These are phyloP conservation scores for Zizania palustris DNA, from an alignment of 202 grass and related monocot genomes.

Conservation along the genomic window DNA sequence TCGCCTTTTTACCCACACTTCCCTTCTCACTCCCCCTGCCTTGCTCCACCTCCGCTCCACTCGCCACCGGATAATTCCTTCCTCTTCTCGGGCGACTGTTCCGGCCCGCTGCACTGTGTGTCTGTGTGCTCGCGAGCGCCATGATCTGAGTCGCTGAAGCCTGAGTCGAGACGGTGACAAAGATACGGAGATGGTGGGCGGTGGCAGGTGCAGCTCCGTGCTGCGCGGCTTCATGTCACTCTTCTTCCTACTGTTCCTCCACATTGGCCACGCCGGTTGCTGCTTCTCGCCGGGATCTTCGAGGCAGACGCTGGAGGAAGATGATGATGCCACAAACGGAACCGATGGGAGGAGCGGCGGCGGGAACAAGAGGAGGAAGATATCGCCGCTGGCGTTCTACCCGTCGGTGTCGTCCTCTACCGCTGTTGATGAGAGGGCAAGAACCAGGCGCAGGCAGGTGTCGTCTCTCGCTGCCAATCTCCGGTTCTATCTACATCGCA, in stretches of 20 bases:
- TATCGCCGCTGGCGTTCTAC: constrained; percentile 55
- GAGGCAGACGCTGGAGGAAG: constrained; percentile 25
- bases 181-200: constrained; percentile 39
- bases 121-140: neutral
- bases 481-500: constrained; percentile 54
- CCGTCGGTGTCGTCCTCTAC: constrained; percentile 36
- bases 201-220: constrained; percentile 23
- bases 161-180: neutral
- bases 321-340: neutral
- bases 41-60: constrained; percentile 41
- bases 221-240: constrained; percentile 54
- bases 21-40: constrained; percentile 27
- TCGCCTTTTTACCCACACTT: constrained; percentile 3
- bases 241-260: constrained; percentile 66
- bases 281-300: constrained; percentile 44
- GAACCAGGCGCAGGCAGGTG: constrained; percentile 34
- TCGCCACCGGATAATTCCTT: constrained; percentile 31
- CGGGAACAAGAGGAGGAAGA: constrained; percentile 64
- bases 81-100: neutral
- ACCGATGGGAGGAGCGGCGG: neutral
- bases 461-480: constrained; percentile 50
- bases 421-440: constrained; percentile 5
- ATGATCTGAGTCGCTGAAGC: neutral
- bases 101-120: too few relatives aligned
- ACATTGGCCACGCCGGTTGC: constrained; percentile 55